Base-by-base conservation (phyloP, 371 early-diverging fungal genomes). In the Parasitella parasitica region DNA sequence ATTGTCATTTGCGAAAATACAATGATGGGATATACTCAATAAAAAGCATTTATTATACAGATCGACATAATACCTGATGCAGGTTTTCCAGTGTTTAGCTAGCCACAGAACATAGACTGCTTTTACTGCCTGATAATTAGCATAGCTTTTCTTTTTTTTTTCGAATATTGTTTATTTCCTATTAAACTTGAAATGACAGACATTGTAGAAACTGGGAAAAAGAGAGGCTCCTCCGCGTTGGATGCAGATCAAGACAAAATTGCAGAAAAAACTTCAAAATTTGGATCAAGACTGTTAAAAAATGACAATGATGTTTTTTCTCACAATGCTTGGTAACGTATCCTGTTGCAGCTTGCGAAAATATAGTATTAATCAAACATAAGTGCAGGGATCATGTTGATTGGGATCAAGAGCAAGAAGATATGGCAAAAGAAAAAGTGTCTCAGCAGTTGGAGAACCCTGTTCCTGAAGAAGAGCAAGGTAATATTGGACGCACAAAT, bases 371-470 rank as follows among this genome's bases (percentile, higher is more conserved):
- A 32, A 3, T n/a, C 16, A 13, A 16, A 32, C 11, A 6, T 32
- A 3, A 38, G 16, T 38, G 27, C 28, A 87, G 91, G 91, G 95
- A 94, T 71, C 90, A 93, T 67, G 92, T 86, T 7, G 86, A 88
- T 37, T 92, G 90, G 92, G 86, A 83, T 56, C 85, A 84, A 34
- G 91, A 89, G 53, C 91, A 91, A 59, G 88, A 89, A 62, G 57
- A 72, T 9, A 78, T 82, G 38, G 82, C 82, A 5, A 73, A 73
- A 53, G 55, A 68, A 30, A 78, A 78, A 54, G 64, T 81, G 9
- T 57, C 66, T 53, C 39, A 43, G 43, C 82, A 81, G 51, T 48
- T 69, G 8, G 64, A 70, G 22, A 66, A 66, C 24, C 82, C 82
- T 18, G 82, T 81, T 12, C 82, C 82, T 32, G 67, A 69, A 59